Evolutionary conservation across 2,329 filamentous ascomycete genomes (phyloP).

Genomic region (Triangularia verruculosa): DNA sequence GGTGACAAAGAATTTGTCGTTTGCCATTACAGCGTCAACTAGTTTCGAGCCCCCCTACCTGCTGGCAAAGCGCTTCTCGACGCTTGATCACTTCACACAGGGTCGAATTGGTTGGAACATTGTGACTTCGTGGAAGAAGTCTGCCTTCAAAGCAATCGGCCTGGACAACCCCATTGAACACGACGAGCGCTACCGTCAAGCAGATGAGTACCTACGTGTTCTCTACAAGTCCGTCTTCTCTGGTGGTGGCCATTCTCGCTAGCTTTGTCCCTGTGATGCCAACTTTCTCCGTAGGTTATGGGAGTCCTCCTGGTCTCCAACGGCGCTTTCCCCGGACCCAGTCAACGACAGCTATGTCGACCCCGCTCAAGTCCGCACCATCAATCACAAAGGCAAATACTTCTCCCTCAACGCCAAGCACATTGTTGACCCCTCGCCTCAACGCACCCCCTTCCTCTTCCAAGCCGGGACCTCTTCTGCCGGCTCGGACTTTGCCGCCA

Average conservation of each 20-base stretch:
- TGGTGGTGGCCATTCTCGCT: background rate
- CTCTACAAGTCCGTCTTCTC: slow-evolving; percentile 46
- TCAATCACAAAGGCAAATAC: slow-evolving; percentile 52
- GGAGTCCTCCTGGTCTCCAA: slow-evolving; percentile 45
- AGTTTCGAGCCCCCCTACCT: slow-evolving; percentile 62
- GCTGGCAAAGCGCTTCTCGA: slow-evolving; percentile 60
- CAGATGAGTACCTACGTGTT: slow-evolving; percentile 53
- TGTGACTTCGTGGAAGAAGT: slow-evolving; percentile 61
- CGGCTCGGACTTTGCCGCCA: slow-evolving; percentile 49
- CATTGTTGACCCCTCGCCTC: slow-evolving; percentile 47
- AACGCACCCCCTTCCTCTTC: slow-evolving; percentile 49
- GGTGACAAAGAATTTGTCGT: slow-evolving; percentile 61
- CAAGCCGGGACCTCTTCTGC: slow-evolving; percentile 54
- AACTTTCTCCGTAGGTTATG: slow-evolving; percentile 35
- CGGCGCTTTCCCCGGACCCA: slow-evolving; percentile 45
- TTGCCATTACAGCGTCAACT: slow-evolving; percentile 62
- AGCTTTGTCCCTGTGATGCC: background rate
- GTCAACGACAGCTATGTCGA: slow-evolving; percentile 50
- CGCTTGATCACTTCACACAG: slow-evolving; percentile 59
- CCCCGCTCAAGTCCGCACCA: slow-evolving; percentile 49
- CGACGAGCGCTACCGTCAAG: slow-evolving; percentile 50
- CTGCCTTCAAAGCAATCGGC: slow-evolving; percentile 56
- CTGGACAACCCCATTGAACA: slow-evolving; percentile 52
- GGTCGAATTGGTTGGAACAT: slow-evolving; percentile 66
- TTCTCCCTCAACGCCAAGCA: slow-evolving; percentile 37